These are phyloP conservation scores for Rhizoclosmatium sp. DNA, from an alignment of 192 early-diverging fungal species.

Conservation along the genomic window DNA sequence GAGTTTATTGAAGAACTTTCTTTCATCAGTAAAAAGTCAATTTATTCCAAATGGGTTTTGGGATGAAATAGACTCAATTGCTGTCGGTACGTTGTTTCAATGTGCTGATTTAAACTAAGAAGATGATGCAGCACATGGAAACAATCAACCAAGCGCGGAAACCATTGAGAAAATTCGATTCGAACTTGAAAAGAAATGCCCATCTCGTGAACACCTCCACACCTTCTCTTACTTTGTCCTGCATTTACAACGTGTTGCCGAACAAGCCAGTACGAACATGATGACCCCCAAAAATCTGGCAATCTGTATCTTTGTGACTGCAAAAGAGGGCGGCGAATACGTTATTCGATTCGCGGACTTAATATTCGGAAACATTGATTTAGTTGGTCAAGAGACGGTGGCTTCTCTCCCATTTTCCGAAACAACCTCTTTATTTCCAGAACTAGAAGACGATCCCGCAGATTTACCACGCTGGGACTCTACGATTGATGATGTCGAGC, in stretches of 20 bases:
- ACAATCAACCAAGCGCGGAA: not conserved
- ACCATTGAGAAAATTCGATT: not conserved
- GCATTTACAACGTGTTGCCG: constrained; percentile 39
- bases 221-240: constrained; percentile 34
- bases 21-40: constrained; percentile 17
- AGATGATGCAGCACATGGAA: not conserved
- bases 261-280: constrained; percentile 24
- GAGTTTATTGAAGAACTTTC: constrained; percentile 32
- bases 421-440: not conserved
- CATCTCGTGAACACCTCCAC: constrained; percentile 33
- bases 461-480: too few relatives aligned
- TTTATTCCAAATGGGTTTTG: constrained; percentile 33
- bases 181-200: constrained; percentile 7
- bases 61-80: constrained; percentile 24
- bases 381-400: not conserved
- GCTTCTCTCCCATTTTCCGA: not conserved
- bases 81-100: not conserved
- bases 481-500: too few relatives aligned
- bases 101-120: too few relatives aligned
- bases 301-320: constrained; percentile 38
- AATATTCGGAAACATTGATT: constrained; percentile 23
- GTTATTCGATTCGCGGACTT: constrained; percentile 36
- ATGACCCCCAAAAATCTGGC: constrained; percentile 46
- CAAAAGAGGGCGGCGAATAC: constrained; percentile 35
- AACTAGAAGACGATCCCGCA: not conserved